phyloP scores from a whole-genome alignment of 1,284 basidiomycete species.

The Moesziomyces parantarcticus region DNA sequence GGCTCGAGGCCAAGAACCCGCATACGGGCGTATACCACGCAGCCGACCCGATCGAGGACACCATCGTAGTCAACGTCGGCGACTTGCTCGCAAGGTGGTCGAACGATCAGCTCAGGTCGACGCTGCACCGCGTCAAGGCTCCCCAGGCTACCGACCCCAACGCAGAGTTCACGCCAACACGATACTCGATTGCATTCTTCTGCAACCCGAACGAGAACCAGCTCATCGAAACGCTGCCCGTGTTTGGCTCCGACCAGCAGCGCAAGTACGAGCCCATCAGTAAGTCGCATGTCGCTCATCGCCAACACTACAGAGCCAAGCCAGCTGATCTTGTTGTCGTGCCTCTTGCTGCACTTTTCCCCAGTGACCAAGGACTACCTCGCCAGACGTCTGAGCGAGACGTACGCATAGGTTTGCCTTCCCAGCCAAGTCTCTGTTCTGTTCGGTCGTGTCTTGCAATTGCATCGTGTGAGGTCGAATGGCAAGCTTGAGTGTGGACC shows the following conservation, averaged over 20 bases:
- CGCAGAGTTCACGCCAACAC: slow-evolving; percentile 73
- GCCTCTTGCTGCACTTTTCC: neutral
- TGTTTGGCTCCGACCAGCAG: slow-evolving; percentile 56
- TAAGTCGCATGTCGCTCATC: slow-evolving; percentile 5
- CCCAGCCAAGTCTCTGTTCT: neutral
- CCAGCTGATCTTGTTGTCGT: too few species aligned
- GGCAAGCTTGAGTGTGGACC: too few species aligned
- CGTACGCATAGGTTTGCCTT: slow-evolving; percentile 16
- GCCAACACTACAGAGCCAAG: too few species aligned
- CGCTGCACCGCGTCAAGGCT: slow-evolving; percentile 22
- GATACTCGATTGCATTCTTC: slow-evolving; percentile 87
- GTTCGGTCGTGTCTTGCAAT: too few species aligned
- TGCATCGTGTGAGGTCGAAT: too few species aligned
- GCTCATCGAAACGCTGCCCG: slow-evolving; percentile 77
- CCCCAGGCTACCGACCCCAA: slow-evolving; percentile 12
- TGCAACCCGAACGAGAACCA: slow-evolving; percentile 82
- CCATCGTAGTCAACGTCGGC: slow-evolving; percentile 27
- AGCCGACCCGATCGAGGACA: slow-evolving; percentile 20
- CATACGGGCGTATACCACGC: slow-evolving; percentile 27
- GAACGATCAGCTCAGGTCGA: slow-evolving; percentile 21
- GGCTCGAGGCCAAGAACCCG: slow-evolving; percentile 23
- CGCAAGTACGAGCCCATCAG: slow-evolving; percentile 70
- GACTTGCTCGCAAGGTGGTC: slow-evolving; percentile 25
- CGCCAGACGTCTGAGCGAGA: slow-evolving; percentile 72
- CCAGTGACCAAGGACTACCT: slow-evolving; percentile 79